These are phyloP conservation scores for Calonectria ilicicola DNA, from an alignment of 2,329 filamentous ascomycete species.

Conservation along the genomic window DNA sequence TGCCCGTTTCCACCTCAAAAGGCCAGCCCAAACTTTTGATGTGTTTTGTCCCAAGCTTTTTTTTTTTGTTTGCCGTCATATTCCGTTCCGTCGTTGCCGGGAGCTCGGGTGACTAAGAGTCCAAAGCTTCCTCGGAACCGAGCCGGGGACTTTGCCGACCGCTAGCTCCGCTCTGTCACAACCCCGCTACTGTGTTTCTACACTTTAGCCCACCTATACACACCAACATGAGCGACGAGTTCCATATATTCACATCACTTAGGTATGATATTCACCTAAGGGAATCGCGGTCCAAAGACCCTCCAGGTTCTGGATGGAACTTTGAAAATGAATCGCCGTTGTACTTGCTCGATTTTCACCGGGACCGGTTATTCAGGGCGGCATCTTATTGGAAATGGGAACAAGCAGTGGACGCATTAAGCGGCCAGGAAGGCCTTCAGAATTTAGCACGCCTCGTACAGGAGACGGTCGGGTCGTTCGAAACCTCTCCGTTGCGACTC, in stretches of 20 bases:
- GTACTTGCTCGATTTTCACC: slow-evolving; percentile 85
- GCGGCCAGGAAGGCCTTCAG: slow-evolving; percentile 59
- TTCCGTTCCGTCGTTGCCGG: background rate
- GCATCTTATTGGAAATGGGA: slow-evolving; percentile 69
- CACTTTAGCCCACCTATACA: background rate
- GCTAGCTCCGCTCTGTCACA: background rate
- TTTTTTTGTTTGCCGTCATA: background rate
- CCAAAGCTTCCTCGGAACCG: background rate
- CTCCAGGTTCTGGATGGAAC: slow-evolving; percentile 64
- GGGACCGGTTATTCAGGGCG: slow-evolving; percentile 79
- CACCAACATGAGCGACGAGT: slow-evolving; percentile 54
- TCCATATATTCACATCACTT: slow-evolving; percentile 77
- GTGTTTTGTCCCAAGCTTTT: background rate
- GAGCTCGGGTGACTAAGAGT: slow-evolving; percentile 15
- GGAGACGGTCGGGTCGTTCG: slow-evolving; percentile 49
- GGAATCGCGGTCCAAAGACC: slow-evolving; percentile 52
- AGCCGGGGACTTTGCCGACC: slow-evolving; percentile 18
- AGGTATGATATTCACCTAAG: slow-evolving; percentile 75
- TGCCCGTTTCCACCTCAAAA: background rate
- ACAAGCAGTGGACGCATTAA: slow-evolving; percentile 56
- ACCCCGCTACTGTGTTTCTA: background rate
- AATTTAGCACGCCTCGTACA: slow-evolving; percentile 49
- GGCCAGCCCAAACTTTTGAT: background rate
- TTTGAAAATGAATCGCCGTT: slow-evolving; percentile 68
- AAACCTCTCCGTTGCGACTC: slow-evolving; percentile 59